phyloP scores from a whole-genome alignment of 1,139 yeast genomes.

The Debaryomyces nepalensis region DNA sequence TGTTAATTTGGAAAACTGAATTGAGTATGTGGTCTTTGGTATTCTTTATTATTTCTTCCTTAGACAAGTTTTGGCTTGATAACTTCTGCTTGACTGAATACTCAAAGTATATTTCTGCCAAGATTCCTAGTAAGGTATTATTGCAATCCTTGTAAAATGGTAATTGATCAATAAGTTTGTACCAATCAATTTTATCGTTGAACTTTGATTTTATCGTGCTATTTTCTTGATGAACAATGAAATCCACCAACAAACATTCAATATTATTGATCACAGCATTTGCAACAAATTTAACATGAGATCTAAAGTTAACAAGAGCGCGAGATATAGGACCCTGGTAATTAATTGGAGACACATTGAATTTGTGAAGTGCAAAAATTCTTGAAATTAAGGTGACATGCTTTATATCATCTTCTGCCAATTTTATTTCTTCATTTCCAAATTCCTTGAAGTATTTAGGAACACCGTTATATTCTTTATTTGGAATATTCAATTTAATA shows the following conservation, averaged over 20 bases:
- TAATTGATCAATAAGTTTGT: constrained; percentile 52
- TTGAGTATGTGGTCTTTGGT: constrained; percentile 44
- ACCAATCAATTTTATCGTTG: constrained; percentile 59
- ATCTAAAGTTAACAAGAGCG: constrained; percentile 65
- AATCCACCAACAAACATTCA: constrained; percentile 56
- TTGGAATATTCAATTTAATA: constrained; percentile 34
- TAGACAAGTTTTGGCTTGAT: constrained; percentile 25
- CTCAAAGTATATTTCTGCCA: constrained; percentile 49
- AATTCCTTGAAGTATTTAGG: constrained; percentile 41
- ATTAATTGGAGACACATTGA: constrained; percentile 59
- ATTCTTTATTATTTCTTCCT: constrained; percentile 33
- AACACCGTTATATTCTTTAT: constrained; percentile 39
- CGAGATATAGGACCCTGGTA: constrained; percentile 75
- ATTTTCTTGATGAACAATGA: constrained; percentile 60
- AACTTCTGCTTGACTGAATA: constrained; percentile 38
- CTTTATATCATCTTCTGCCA: constrained; percentile 35
- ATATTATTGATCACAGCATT: constrained; percentile 57
- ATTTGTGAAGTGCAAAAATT: constrained; percentile 57
- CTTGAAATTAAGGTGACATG: constrained; percentile 59
- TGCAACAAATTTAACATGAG: constrained; percentile 61
- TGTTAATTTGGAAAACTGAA: constrained; percentile 44
- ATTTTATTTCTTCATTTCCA: constrained; percentile 31
- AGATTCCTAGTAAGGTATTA: constrained; percentile 50
- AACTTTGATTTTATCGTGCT: constrained; percentile 40
- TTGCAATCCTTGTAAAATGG: constrained; percentile 63